Percentiles rank a stretch among this genome's conserved stretches.
Evolutionary conservation across 2,329 filamentous ascomycete genomes (phyloP).

Genomic region (Byssothecium circinans): DNA sequence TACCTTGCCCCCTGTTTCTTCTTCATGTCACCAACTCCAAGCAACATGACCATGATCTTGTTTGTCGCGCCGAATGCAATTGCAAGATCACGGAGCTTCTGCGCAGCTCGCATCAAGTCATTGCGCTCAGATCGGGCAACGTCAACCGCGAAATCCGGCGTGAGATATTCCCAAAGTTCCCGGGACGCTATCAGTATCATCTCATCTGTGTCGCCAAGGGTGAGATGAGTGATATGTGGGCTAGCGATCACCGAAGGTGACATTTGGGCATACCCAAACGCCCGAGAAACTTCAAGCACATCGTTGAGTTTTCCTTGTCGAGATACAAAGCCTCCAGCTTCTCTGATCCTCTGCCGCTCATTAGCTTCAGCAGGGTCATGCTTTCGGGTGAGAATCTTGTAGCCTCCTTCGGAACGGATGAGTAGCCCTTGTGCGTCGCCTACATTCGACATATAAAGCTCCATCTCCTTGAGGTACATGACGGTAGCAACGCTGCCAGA

Average conservation of each 20-base stretch:
- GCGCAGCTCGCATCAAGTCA: slow-evolving; percentile 91
- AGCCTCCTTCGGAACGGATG: slow-evolving; percentile 82
- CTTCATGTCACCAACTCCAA: slow-evolving; percentile 88
- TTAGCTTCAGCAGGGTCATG: slow-evolving; percentile 87
- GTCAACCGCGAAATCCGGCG: slow-evolving; percentile 87
- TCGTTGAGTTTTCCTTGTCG: slow-evolving; percentile 94
- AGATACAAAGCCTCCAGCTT: slow-evolving; percentile 94
- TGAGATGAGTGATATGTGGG: slow-evolving; percentile 77
- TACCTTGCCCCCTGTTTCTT: slow-evolving; percentile 75
- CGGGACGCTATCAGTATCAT: slow-evolving; percentile 88
- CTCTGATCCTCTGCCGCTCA: slow-evolving; percentile 86
- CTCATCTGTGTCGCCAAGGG: slow-evolving; percentile 84
- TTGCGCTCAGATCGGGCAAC: slow-evolving; percentile 82
- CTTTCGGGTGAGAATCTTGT: slow-evolving; percentile 82
- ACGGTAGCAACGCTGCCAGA: slow-evolving; percentile 92
- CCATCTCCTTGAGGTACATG: slow-evolving; percentile 83
- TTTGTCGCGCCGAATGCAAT: slow-evolving; percentile 92
- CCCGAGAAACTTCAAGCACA: slow-evolving; percentile 83
- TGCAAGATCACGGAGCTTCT: slow-evolving; percentile 90
- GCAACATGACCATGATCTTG: slow-evolving; percentile 99
- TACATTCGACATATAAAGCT: slow-evolving; percentile 92
- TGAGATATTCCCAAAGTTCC: slow-evolving; percentile 94
- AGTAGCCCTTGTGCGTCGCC: slow-evolving; percentile 95
- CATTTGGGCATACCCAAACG: slow-evolving; percentile 91
- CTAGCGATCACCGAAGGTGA: slow-evolving; percentile 93